Base-by-base conservation (phyloP, 352 stramenopile genomes). In the Detonula confervacea region DNA sequence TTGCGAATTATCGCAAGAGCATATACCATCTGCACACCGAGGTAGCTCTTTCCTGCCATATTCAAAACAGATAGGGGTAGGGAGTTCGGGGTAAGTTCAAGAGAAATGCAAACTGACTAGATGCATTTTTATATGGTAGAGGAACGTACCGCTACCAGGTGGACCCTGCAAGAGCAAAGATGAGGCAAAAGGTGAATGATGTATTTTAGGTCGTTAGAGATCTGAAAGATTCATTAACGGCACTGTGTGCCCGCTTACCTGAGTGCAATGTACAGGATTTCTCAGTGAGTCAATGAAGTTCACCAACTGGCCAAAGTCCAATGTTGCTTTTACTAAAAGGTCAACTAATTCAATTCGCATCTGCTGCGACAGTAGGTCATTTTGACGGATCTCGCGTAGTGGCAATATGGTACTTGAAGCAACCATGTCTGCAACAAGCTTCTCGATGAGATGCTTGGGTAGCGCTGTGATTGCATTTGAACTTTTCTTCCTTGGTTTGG, bases 311-410 rank as follows among this genome's bases (percentile, higher is more conserved):
- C 51, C 56, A 57, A 65, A 70, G 35, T 86, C 79, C 33, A 86
- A 22, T 1, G 92, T 96, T 47, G 91, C 84, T 9, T 69, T 68
- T 7, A 74, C 67, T 12, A 96, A 79, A 14, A 96, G 35, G 0
- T 51, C 8, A 6, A 86, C 27, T 25, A 96, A 65, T 2, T 80
- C 77, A 7, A 6, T 9, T 30, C 90, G 54, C 20, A 96, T 73
- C 2, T 82, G 33, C 6, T 22, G 8, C 29, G 79, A 52, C 14
- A 95, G 68, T 20, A n/a, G 42, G 44, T 49, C 33, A 68, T 96
- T 84, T 16, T 92, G 87, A 16, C 93, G 85, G 44, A 96, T 96
- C 61, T 96, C 92, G 22, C 95, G 73, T 42, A 96, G 90, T 1
- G 93, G 92, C 66, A 95, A 87, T 3, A 96, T 79, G 8, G 83